Evolutionary conservation across 768 basidiomycete genomes (phyloP).

Genomic region (Kwoniella heveanensis): DNA sequence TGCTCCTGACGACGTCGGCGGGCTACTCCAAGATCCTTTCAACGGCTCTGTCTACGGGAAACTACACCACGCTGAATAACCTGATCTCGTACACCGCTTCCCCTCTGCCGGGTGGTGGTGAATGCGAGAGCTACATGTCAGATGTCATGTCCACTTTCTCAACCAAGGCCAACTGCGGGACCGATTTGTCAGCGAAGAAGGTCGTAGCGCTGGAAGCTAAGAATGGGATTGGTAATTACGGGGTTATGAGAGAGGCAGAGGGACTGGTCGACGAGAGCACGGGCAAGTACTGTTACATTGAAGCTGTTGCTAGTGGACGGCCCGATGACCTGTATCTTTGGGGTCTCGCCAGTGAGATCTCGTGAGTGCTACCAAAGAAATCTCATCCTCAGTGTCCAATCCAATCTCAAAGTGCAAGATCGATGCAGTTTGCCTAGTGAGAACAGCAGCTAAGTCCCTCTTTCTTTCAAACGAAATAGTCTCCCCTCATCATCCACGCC

Average conservation of each 20-base stretch:
- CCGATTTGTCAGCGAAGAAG: constrained; percentile 29
- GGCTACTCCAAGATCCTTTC: constrained; percentile 35
- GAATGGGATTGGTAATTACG: constrained; percentile 38
- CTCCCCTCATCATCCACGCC: constrained; percentile 38
- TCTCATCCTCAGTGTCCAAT: too few relatives aligned
- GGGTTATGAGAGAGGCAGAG: constrained; percentile 32
- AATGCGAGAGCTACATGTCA: constrained; percentile 34
- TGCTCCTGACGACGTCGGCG: constrained; percentile 48
- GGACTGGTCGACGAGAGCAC: constrained; percentile 27
- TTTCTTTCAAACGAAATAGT: too few relatives aligned
- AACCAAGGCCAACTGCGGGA: constrained; percentile 32
- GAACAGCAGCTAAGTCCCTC: too few relatives aligned
- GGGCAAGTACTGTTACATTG: constrained; percentile 46
- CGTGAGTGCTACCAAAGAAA: constrained; percentile 47
- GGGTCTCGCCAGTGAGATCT: constrained; percentile 38
- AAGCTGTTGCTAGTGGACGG: constrained; percentile 27
- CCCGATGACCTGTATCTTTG: constrained; percentile 51
- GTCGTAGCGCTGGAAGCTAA: constrained; percentile 28
- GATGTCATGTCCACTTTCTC: constrained; percentile 13
- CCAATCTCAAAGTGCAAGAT: too few relatives aligned
- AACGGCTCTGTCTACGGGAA: constrained; percentile 17
- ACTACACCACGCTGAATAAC: constrained; percentile 37
- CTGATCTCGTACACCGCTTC: constrained; percentile 32
- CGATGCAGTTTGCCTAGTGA: too few relatives aligned
- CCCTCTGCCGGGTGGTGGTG: constrained; percentile 21